Evolutionary conservation across 371 early-diverging fungal genomes (phyloP).

Genomic region (Caulochytrium protostelioides): DNA sequence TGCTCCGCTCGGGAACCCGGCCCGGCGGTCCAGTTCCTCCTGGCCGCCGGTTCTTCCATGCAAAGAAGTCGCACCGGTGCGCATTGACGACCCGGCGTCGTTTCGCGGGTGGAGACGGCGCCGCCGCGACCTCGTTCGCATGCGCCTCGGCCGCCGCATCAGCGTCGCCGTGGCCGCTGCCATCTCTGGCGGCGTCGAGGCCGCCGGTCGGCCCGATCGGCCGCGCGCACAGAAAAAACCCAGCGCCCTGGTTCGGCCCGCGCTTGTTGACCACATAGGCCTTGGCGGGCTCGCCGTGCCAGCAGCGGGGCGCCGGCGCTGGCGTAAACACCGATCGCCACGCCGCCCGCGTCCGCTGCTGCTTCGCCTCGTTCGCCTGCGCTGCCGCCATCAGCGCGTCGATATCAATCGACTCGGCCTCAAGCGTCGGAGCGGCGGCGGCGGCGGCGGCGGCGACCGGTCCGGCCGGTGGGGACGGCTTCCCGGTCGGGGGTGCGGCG

Average conservation of each 20-base stretch:
- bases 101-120: constrained; percentile 1
- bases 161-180: background rate
- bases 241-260: constrained; percentile 46
- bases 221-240: constrained; percentile 46
- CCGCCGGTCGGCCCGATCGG: constrained; percentile 25
- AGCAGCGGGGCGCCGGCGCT: constrained; percentile 30
- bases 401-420: background rate
- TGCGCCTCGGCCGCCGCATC: constrained; percentile 4
- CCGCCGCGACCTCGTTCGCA: constrained; percentile 9
- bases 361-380: constrained; percentile 4
- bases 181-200: too few species aligned
- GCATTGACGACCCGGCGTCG: constrained; percentile 7
- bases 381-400: background rate
- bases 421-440: background rate
- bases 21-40: too few species aligned
- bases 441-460: background rate
- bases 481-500: constrained; percentile 11
- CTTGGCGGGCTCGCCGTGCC: constrained; percentile 41
- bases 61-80: constrained; percentile 35
- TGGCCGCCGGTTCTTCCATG: constrained; percentile 38
- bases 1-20: too few species aligned
- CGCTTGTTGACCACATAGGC: constrained; percentile 38
- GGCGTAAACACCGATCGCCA: constrained; percentile 40
- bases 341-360: constrained; percentile 13
- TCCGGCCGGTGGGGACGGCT: constrained; percentile 2